phyloP scores from a whole-genome alignment of 2,329 filamentous ascomycete species.

The Trichoderma oligosporum region DNA sequence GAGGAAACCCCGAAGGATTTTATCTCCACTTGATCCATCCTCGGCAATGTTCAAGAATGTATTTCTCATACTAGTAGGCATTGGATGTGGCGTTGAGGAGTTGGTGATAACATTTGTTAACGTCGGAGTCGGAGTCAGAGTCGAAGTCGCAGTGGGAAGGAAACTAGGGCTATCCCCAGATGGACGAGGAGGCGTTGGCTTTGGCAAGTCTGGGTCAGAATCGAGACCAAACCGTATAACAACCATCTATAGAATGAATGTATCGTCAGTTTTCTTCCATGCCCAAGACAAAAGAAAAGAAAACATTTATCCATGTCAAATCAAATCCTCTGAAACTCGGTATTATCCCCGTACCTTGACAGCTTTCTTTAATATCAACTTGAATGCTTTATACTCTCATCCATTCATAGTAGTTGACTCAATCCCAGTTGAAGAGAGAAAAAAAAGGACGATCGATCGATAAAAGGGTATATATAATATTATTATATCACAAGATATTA shows the following conservation, averaged over 20 bases:
- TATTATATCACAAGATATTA: no score
- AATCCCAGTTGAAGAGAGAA: no score
- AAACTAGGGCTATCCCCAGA: no score
- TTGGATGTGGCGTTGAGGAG: neutral
- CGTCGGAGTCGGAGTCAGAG: no score
- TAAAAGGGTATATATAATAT: no score
- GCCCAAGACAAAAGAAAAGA: neutral
- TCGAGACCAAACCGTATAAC: neutral
- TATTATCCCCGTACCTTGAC: neutral
- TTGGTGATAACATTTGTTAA: no score
- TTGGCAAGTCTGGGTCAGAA: neutral
- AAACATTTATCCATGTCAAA: no score
- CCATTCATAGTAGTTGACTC: conserved; percentile 7
- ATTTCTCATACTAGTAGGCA: neutral
- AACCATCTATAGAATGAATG: neutral
- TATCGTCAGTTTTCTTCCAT: neutral
- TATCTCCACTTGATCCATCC: conserved; percentile 32
- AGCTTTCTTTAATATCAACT: neutral
- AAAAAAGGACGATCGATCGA: no score
- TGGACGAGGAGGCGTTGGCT: neutral
- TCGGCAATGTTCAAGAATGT: conserved; percentile 27
- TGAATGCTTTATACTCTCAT: neutral
- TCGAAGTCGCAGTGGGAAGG: neutral
- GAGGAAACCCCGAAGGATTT: conserved; percentile 34
- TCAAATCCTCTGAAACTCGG: neutral